These are phyloP conservation scores for Nannochloropsis salina DNA, from an alignment of 108 stramenopile species.

Conservation along the genomic window DNA sequence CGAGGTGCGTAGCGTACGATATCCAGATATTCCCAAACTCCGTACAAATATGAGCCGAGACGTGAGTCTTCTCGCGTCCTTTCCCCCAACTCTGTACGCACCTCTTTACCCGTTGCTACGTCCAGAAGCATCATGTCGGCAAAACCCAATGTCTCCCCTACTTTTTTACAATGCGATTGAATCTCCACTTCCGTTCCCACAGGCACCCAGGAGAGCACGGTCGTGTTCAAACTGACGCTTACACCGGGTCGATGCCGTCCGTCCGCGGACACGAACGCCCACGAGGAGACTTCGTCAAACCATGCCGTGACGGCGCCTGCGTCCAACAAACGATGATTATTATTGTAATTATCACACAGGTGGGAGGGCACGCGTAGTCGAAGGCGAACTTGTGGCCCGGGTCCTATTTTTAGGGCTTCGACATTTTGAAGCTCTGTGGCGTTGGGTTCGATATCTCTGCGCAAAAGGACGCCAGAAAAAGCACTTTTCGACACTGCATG, in stretches of 20 bases:
- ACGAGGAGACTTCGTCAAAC: background rate
- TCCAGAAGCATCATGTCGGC: slow-evolving; percentile 10
- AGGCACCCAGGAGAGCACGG: background rate
- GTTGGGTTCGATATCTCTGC: background rate
- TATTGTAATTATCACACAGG: background rate
- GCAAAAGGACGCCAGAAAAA: background rate
- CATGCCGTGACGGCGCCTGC: background rate
- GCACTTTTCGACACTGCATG: background rate
- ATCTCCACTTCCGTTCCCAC: background rate
- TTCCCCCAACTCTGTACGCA: background rate
- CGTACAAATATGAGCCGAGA: too few species aligned
- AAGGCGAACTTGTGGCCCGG: background rate
- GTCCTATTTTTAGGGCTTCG: background rate
- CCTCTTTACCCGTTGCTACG: background rate
- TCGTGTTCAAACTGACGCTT: slow-evolving; percentile 17
- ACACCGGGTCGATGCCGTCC: slow-evolving; percentile 7
- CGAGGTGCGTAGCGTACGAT: too few species aligned
- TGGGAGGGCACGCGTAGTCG: slow-evolving; percentile 3
- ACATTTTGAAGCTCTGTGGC: background rate
- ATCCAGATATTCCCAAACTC: too few species aligned
- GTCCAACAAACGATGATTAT: background rate
- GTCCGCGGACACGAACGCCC: background rate
- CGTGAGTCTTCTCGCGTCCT: background rate
- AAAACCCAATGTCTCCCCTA: slow-evolving; percentile 7
- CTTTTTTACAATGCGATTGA: slow-evolving; percentile 3